A percentile compares a stretch with the other conserved stretches of the same genome.
Evolutionary conservation across 2,329 filamentous ascomycete species (phyloP).

Genomic region (Xylariales sp.): DNA sequence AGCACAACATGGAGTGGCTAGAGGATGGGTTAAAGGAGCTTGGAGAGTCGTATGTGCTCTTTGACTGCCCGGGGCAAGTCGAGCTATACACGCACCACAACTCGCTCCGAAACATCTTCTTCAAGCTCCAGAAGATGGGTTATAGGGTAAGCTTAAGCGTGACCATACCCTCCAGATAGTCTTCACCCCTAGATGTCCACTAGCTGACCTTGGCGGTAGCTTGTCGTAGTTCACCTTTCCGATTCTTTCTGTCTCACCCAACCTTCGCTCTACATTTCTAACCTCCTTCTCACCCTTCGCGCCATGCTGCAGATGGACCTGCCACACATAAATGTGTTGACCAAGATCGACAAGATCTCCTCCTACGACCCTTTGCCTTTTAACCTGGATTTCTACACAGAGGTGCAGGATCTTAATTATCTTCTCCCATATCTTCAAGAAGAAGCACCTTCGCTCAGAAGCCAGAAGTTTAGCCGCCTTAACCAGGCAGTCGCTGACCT

Average conservation of each 20-base stretch:
- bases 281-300: constrained; percentile 84
- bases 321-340: constrained; percentile 91
- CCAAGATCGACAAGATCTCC: constrained; percentile 92
- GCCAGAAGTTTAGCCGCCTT: constrained; percentile 74
- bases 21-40: constrained; percentile 75
- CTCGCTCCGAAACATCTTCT: constrained; percentile 87
- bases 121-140: constrained; percentile 81
- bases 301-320: constrained; percentile 99
- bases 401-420: constrained; percentile 88
- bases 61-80: constrained; percentile 95
- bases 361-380: constrained; percentile 85
- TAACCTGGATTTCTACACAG: constrained; percentile 95
- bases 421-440: constrained; percentile 75
- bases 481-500: constrained; percentile 84
- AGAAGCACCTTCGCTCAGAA: constrained; percentile 67
- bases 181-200: background rate
- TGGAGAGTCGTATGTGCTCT: constrained; percentile 86
- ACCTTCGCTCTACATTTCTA: constrained; percentile 91
- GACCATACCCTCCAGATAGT: too few species aligned
- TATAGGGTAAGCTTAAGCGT: constrained; percentile 66
- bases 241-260: constrained; percentile 92
- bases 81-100: constrained; percentile 96
- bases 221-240: constrained; percentile 88
- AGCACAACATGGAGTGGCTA: constrained; percentile 91
- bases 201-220: constrained; percentile 49